A percentile compares a stretch with the other conserved stretches of the same genome.
These are phyloP conservation scores for Sarcomyxa edulis DNA, from an alignment of 768 basidiomycete species.

Conservation along the genomic window DNA sequence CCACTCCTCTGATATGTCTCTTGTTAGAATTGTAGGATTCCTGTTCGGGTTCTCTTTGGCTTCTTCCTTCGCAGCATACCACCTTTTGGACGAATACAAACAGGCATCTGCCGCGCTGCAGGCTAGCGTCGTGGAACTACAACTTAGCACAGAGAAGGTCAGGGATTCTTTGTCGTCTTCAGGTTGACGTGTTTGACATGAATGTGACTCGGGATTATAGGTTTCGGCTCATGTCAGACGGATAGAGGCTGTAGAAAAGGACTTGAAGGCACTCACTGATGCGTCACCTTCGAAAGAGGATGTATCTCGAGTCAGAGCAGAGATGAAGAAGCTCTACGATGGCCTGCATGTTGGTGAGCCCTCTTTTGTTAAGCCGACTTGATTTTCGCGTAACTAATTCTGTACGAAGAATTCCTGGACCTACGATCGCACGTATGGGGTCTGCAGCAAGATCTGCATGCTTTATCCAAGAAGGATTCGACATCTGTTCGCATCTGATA, in stretches of 20 bases:
- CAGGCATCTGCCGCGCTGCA: slow-evolving; percentile 82
- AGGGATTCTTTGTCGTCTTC: not conserved
- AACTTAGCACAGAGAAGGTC: slow-evolving; percentile 79
- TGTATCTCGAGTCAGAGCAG: slow-evolving; percentile 64
- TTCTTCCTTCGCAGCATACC: slow-evolving; percentile 81
- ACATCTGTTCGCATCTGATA: slow-evolving; percentile 52
- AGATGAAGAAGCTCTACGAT: slow-evolving; percentile 85
- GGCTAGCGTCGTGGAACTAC: slow-evolving; percentile 82
- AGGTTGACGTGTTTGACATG: not conserved
- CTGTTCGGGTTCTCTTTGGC: slow-evolving; percentile 88
- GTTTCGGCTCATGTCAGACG: slow-evolving; percentile 78
- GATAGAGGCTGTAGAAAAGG: slow-evolving; percentile 88
- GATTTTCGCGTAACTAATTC: not conserved
- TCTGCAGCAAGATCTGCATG: slow-evolving; percentile 80
- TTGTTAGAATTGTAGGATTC: slow-evolving; percentile 70
- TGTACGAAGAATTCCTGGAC: slow-evolving; percentile 66
- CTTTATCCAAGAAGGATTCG: slow-evolving; percentile 62
- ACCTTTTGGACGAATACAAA: slow-evolving; percentile 88
- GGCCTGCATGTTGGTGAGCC: slow-evolving; percentile 72
- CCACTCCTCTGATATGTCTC: slow-evolving; percentile 5
- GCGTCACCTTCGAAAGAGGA: slow-evolving; percentile 76
- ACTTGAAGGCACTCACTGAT: slow-evolving; percentile 69
- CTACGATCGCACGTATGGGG: slow-evolving; percentile 82
- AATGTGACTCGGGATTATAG: slow-evolving; percentile 26
- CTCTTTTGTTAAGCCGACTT: not conserved